Percentiles rank a stretch among this genome's conserved stretches.
phyloP scores from a whole-genome alignment of 352 stramenopile species.

The Pythium apleroticum region DNA sequence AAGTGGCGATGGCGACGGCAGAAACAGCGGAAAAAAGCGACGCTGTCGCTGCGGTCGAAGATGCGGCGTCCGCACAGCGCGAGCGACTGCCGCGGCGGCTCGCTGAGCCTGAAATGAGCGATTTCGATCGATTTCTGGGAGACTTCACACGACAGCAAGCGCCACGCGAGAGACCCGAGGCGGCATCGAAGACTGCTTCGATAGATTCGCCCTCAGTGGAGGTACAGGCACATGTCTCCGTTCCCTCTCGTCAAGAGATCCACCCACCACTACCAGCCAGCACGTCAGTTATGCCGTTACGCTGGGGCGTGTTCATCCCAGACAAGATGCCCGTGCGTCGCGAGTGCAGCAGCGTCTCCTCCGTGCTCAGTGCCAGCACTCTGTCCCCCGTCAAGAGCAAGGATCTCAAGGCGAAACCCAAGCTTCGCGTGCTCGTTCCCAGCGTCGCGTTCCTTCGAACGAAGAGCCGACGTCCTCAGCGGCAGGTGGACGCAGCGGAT shows the following conservation, averaged over 20 bases:
- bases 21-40: neutral
- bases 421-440: constrained; percentile 15
- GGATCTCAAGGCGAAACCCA: constrained; percentile 8
- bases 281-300: neutral
- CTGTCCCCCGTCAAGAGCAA: neutral
- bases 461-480: constrained; percentile 11
- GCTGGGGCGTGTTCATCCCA: constrained; percentile 51
- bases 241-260: too few relatives aligned
- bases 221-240: too few relatives aligned
- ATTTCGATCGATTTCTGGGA: constrained; percentile 24
- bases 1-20: neutral
- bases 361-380: neutral
- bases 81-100: neutral
- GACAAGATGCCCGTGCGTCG: constrained; percentile 47
- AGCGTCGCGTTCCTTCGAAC: constrained; percentile 19
- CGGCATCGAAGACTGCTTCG: neutral
- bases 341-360: constrained; percentile 8
- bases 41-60: neutral
- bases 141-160: constrained; percentile 20
- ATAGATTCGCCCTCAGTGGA: neutral
- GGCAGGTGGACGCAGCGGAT: constrained; percentile 14
- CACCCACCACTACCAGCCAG: neutral
- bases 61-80: neutral
- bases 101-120: constrained; percentile 1
- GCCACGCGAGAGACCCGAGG: neutral